A percentile compares a stretch with the other conserved stretches of the same genome.
Conservation (phyloP, 2,329 filamentous ascomycete genomes). For the Trichoderma atroviride region DNA sequence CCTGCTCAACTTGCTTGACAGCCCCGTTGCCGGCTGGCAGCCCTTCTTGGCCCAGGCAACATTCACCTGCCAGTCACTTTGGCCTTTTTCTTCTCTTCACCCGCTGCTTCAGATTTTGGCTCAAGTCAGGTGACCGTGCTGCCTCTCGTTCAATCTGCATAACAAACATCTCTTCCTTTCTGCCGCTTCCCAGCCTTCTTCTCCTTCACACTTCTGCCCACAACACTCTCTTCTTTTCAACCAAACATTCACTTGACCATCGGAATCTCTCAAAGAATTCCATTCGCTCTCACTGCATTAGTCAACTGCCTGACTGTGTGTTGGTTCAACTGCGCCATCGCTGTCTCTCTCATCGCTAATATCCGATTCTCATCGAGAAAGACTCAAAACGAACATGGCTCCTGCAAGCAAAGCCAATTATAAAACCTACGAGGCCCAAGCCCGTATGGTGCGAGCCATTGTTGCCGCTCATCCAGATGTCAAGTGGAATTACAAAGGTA, state of each 20-base stretch:
- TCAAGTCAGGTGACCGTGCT: constrained; percentile 19
- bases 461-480: constrained; percentile 58
- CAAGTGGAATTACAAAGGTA: constrained; percentile 65
- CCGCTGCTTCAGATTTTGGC: neutral
- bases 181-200: neutral
- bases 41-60: neutral
- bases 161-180: neutral
- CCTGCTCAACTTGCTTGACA: constrained; percentile 1
- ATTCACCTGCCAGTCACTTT: constrained; percentile 10
- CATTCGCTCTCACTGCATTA: neutral
- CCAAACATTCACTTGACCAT: neutral
- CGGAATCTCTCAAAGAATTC: neutral
- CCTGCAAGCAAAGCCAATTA: constrained; percentile 55
- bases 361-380: neutral
- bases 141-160: neutral
- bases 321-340: neutral
- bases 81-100: neutral
- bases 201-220: neutral
- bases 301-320: neutral
- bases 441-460: constrained; percentile 63
- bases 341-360: constrained; percentile 6
- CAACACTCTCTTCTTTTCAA: neutral
- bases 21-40: constrained; percentile 5
- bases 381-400: constrained; percentile 45
- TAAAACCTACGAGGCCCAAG: constrained; percentile 61